phyloP scores from a whole-genome alignment of 208 protist species.

The Trypanosomatidae sp. region DNA sequence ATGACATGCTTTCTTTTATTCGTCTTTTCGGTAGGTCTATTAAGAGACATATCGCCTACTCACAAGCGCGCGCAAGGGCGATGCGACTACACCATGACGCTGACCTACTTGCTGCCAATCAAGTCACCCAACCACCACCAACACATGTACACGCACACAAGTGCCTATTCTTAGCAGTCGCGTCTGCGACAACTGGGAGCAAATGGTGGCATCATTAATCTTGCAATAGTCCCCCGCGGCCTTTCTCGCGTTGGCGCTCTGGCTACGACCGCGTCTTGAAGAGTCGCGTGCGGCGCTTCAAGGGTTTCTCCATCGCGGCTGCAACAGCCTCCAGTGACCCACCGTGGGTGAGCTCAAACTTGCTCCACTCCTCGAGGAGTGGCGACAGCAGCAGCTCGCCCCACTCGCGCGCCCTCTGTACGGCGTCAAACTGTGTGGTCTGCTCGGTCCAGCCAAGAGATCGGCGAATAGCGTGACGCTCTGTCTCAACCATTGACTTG shows the following conservation, averaged over 20 bases:
- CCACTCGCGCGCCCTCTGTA: conserved; percentile 55
- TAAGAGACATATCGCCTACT: background rate
- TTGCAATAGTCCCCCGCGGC: background rate
- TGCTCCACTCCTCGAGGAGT: conserved; percentile 60
- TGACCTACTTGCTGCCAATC: background rate
- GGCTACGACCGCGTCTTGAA: conserved; percentile 38
- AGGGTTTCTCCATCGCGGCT: conserved; percentile 37
- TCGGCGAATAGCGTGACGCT: conserved; percentile 39
- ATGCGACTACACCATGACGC: background rate
- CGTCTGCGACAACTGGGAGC: background rate
- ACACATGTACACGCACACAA: background rate
- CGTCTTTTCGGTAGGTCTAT: background rate
- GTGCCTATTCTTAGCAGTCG: background rate
- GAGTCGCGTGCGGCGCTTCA: conserved; percentile 69
- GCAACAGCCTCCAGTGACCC: conserved; percentile 48
- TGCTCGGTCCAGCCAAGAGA: conserved; percentile 39
- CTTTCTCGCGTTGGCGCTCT: background rate
- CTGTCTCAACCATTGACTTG: conserved; percentile 50
- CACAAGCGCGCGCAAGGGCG: background rate
- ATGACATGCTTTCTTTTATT: background rate
- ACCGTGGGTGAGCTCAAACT: conserved; percentile 73
- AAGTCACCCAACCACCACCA: background rate
- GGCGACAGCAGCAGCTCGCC: conserved; percentile 63
- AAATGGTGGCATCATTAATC: background rate
- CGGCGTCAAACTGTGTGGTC: conserved; percentile 53